phyloP scores from a whole-genome alignment of 192 early-diverging fungal genomes.

The Backusella psychrophila region DNA sequence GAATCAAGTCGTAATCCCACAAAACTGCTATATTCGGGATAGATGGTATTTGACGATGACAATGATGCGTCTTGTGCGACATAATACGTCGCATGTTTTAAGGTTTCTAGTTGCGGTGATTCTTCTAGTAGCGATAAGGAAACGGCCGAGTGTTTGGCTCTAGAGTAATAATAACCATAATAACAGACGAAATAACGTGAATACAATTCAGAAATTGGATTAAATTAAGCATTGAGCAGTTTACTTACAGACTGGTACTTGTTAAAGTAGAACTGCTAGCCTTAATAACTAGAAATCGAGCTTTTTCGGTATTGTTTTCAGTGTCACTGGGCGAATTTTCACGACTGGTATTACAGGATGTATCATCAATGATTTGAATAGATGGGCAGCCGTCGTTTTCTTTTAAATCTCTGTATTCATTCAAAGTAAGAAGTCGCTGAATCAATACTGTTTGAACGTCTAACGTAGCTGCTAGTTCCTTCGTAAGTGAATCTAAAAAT shows the following conservation, averaged over 20 bases:
- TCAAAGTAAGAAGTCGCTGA: conserved; percentile 16
- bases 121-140: conserved; percentile 13
- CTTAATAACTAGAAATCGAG: conserved; percentile 8
- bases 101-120: conserved; percentile 6
- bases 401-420: conserved; percentile 16
- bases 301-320: neutral
- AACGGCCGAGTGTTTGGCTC: neutral
- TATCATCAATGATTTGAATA: neutral
- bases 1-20: conserved; percentile 41
- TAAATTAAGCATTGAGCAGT: neutral
- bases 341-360: neutral
- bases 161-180: neutral
- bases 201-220: neutral
- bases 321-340: neutral
- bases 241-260: neutral
- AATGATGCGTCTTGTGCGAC: neutral
- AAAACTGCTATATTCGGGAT: conserved; percentile 26
- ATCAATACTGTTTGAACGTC: conserved; percentile 22
- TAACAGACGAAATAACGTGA: neutral
- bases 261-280: neutral
- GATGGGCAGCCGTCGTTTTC: conserved; percentile 9
- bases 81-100: conserved; percentile 1
- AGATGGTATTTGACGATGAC: neutral
- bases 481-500: conserved; percentile 23
- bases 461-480: conserved; percentile 13